Conservation (phyloP, 176 grass and related monocot species). For the Aegilops speltoides region DNA sequence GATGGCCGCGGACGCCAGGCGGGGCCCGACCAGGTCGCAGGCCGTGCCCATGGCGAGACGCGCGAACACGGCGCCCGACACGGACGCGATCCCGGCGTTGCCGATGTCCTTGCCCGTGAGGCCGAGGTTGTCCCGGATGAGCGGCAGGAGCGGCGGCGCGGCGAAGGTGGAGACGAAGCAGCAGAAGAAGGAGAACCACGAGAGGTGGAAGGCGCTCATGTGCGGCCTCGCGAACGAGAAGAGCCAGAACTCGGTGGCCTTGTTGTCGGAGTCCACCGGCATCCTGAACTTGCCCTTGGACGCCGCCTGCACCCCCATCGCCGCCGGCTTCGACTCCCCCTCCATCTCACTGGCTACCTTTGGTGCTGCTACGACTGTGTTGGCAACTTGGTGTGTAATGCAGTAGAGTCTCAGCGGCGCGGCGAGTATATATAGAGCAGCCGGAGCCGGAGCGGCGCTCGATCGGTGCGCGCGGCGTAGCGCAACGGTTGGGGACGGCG, state of each 20-base stretch:
- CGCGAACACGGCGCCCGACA: slow-evolving; percentile 85
- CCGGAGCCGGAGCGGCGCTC: not conserved
- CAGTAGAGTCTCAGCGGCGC: not conserved
- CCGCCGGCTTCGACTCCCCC: not conserved
- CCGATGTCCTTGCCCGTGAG: slow-evolving; percentile 84
- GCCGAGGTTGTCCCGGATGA: slow-evolving; percentile 80
- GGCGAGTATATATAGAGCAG: slow-evolving; percentile 17
- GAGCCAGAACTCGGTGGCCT: slow-evolving; percentile 94
- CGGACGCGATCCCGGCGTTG: slow-evolving; percentile 92
- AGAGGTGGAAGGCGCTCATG: slow-evolving; percentile 88
- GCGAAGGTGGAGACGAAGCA: slow-evolving; percentile 95
- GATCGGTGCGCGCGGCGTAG: not conserved
- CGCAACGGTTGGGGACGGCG: slow-evolving; percentile 24
- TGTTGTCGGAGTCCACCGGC: slow-evolving; percentile 84
- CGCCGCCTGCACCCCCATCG: slow-evolving; percentile 39
- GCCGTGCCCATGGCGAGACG: slow-evolving; percentile 93
- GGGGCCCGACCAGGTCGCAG: slow-evolving; percentile 79
- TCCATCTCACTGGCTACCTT: not conserved
- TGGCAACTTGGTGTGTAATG: not conserved
- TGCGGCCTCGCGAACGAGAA: slow-evolving; percentile 79
- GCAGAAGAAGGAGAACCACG: slow-evolving; percentile 99
- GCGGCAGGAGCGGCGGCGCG: slow-evolving; percentile 73
- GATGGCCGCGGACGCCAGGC: slow-evolving; percentile 72
- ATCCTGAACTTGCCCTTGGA: slow-evolving; percentile 55
- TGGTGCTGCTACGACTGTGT: not conserved